These are phyloP conservation scores for Schizosaccharomyces osmophilus DNA, from an alignment of 805 yeast genomes.

Conservation along the genomic window DNA sequence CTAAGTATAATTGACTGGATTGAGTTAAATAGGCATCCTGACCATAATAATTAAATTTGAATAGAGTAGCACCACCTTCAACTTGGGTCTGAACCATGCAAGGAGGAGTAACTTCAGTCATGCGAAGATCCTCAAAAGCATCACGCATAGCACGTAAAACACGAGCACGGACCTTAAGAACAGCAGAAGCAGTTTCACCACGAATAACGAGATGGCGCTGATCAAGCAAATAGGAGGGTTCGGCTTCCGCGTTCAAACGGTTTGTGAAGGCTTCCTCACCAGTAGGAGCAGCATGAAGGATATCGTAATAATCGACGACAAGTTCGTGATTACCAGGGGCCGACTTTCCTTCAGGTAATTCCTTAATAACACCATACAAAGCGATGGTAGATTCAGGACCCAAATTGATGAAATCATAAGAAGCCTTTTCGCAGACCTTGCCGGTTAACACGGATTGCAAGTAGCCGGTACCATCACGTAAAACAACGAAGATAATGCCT, in stretches of 20 bases:
- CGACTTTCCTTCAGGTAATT: slow-evolving; percentile 81
- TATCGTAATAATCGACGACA: slow-evolving; percentile 66
- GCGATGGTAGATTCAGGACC: slow-evolving; percentile 72
- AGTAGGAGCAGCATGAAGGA: slow-evolving; percentile 81
- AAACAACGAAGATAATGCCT: slow-evolving; percentile 68
- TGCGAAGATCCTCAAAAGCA: slow-evolving; percentile 46
- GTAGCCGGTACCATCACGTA: slow-evolving; percentile 88
- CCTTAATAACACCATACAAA: slow-evolving; percentile 54
- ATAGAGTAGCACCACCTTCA: slow-evolving; percentile 94
- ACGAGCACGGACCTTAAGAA: slow-evolving; percentile 81
- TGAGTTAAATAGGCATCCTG: slow-evolving; percentile 93
- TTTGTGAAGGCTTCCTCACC: slow-evolving; percentile 91
- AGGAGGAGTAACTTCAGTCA: slow-evolving; percentile 91
- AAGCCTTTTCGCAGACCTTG: slow-evolving; percentile 50
- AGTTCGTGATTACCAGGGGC: slow-evolving; percentile 97
- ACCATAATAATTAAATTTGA: slow-evolving; percentile 81
- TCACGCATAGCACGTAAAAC: slow-evolving; percentile 51
- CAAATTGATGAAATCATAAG: slow-evolving; percentile 58
- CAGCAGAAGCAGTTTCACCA: slow-evolving; percentile 82
- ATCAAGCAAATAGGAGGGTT: slow-evolving; percentile 76
- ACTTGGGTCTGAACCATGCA: slow-evolving; percentile 99
- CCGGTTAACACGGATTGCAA: slow-evolving; percentile 74
- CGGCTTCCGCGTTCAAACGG: slow-evolving; percentile 54
- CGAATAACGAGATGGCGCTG: slow-evolving; percentile 89
- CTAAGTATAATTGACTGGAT: slow-evolving; percentile 87